These are phyloP conservation scores for Linum trigynum DNA, from an alignment of 345 rosid genomes.

Conservation along the genomic window DNA sequence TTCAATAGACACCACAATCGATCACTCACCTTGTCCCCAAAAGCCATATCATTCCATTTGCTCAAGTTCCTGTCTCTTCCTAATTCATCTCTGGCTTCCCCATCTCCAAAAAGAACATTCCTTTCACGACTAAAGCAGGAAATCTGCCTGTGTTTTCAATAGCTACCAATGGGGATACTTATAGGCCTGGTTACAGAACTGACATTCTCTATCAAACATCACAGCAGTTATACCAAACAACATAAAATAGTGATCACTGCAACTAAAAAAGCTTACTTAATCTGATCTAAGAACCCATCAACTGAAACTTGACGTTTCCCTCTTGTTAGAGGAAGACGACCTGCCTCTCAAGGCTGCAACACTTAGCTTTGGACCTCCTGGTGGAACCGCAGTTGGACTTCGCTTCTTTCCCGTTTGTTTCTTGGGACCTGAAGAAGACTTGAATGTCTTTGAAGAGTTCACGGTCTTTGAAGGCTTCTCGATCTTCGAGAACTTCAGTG, in stretches of 20 bases:
- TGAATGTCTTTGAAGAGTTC: conserved; percentile 12
- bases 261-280: too few species aligned
- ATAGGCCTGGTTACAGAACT: too few species aligned
- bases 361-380: conserved; percentile 38
- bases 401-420: conserved; percentile 4
- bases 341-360: conserved; percentile 76
- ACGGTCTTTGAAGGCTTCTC: conserved; percentile 13
- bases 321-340: conserved; percentile 37
- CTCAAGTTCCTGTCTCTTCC: conserved; percentile 14
- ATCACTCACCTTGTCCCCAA: conserved; percentile 12
- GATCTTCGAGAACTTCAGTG: conserved; percentile 8
- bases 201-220: too few species aligned
- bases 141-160: too few species aligned
- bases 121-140: too few species aligned
- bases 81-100: too few species aligned
- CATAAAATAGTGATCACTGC: too few species aligned
- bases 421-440: conserved; percentile 14
- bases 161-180: too few species aligned
- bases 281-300: conserved; percentile 9
- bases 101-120: too few species aligned
- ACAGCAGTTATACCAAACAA: too few species aligned
- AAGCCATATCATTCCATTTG: conserved; percentile 17
- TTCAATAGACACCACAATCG: too few species aligned
- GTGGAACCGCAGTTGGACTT: conserved; percentile 7
- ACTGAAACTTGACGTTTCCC: conserved; percentile 28